Conservation (phyloP, 306 rosid species). For the Lathyrus aphaca region DNA sequence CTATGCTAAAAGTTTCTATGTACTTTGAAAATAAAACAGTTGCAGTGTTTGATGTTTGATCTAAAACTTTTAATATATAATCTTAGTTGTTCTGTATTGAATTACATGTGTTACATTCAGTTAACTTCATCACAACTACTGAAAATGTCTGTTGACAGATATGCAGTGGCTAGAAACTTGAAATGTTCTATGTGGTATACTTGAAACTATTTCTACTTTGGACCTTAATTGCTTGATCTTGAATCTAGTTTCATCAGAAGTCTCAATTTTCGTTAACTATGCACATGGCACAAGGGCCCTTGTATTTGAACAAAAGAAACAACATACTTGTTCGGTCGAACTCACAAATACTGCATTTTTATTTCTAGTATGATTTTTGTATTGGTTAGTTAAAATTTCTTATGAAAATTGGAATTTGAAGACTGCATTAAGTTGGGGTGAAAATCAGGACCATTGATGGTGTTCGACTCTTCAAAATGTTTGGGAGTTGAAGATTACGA, state of each 20-base stretch:
- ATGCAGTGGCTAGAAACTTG: slow-evolving; percentile 15
- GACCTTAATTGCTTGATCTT: slow-evolving; percentile 14
- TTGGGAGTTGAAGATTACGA: too few relatives aligned
- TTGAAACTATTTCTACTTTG: slow-evolving; percentile 9
- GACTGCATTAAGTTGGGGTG: too few relatives aligned
- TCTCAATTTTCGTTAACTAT: neutral
- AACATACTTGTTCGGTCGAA: too few relatives aligned
- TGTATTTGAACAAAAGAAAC: neutral
- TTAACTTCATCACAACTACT: slow-evolving; percentile 26
- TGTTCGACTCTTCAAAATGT: too few relatives aligned
- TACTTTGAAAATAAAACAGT: slow-evolving; percentile 46
- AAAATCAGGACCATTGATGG: too few relatives aligned
- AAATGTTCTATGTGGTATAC: neutral
- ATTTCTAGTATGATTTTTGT: too few relatives aligned
- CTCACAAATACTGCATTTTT: too few relatives aligned
- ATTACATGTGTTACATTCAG: slow-evolving; percentile 23
- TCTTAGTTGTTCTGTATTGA: slow-evolving; percentile 36
- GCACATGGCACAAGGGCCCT: neutral
- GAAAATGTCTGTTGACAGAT: slow-evolving; percentile 32
- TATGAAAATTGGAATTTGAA: too few relatives aligned
- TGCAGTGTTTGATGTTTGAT: slow-evolving; percentile 34
- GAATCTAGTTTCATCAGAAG: slow-evolving; percentile 18
- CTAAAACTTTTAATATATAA: slow-evolving; percentile 29
- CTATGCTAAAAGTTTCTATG: slow-evolving; percentile 31
- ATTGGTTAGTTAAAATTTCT: too few relatives aligned